A percentile compares a stretch with the other conserved stretches of the same genome.
Conservation (phyloP, 2,329 filamentous ascomycete genomes). For the Thelonectria rubi region DNA sequence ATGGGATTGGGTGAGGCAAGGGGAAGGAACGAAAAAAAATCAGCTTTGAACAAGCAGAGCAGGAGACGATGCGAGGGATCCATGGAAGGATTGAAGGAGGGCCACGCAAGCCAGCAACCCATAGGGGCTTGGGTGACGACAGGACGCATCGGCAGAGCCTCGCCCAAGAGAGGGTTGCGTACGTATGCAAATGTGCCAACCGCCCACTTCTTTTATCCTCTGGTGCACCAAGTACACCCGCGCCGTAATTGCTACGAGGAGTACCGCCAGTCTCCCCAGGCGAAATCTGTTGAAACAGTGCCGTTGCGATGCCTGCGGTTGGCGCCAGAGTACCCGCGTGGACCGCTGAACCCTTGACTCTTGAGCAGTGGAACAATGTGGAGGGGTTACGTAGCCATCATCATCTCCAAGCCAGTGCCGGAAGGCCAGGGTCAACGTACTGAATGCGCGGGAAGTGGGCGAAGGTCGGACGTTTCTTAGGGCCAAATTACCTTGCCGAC, state of each 20-base stretch:
- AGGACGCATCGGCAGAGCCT: conserved; percentile 18
- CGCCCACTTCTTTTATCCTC: neutral
- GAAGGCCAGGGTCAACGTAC: conserved; percentile 9
- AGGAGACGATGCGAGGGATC: conserved; percentile 15
- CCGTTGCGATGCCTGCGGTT: neutral
- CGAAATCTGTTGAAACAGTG: neutral
- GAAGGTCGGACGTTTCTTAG: conserved; percentile 6
- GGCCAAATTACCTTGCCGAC: neutral
- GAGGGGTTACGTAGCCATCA: conserved; percentile 20
- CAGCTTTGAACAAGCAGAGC: conserved; percentile 4
- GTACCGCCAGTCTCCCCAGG: neutral
- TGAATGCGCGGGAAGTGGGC: conserved; percentile 14
- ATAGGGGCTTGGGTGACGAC: conserved; percentile 18
- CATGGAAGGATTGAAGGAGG: conserved; percentile 24
- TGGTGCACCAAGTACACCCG: neutral
- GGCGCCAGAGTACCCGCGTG: conserved; percentile 11
- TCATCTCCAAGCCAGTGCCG: conserved; percentile 7
- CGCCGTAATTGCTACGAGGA: neutral
- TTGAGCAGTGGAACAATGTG: conserved; percentile 7
- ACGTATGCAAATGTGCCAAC: conserved; percentile 14
- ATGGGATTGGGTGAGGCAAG: conserved; percentile 10
- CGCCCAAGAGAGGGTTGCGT: conserved; percentile 6
- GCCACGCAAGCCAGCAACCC: conserved; percentile 24
- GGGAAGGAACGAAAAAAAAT: conserved; percentile 10
- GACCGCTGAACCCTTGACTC: neutral